Evolutionary conservation across 1,139 yeast species (phyloP).

Genomic region (Debaryomyces sp.): DNA sequence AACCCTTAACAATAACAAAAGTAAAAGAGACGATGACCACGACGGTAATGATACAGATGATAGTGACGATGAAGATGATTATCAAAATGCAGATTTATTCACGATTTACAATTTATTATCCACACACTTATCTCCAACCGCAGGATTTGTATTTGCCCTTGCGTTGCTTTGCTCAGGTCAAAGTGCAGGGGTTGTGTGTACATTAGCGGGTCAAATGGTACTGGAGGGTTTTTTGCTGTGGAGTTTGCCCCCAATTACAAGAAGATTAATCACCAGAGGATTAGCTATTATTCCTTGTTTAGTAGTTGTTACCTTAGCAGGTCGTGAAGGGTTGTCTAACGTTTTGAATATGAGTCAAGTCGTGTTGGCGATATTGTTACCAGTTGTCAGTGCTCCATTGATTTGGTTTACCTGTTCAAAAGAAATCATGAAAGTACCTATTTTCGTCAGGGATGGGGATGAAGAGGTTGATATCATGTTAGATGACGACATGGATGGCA

Average conservation of each 20-base stretch:
- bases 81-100: slow-evolving; percentile 72
- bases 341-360: slow-evolving; percentile 89
- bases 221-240: slow-evolving; percentile 90
- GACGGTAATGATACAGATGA: slow-evolving; percentile 48
- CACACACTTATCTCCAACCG: slow-evolving; percentile 79
- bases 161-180: slow-evolving; percentile 96
- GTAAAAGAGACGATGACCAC: slow-evolving; percentile 21
- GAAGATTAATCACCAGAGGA: slow-evolving; percentile 80
- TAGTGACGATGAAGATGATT: slow-evolving; percentile 51
- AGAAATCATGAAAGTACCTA: slow-evolving; percentile 73
- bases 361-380: slow-evolving; percentile 77
- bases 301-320: slow-evolving; percentile 72
- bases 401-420: slow-evolving; percentile 80
- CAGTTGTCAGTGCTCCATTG: slow-evolving; percentile 88
- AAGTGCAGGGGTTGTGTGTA: slow-evolving; percentile 97
- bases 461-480: slow-evolving; percentile 26
- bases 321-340: slow-evolving; percentile 81
- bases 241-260: slow-evolving; percentile 83
- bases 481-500: slow-evolving; percentile 22
- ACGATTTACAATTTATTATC: slow-evolving; percentile 79
- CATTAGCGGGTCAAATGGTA: slow-evolving; percentile 96
- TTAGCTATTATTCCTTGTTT: slow-evolving; percentile 90
- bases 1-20: slow-evolving; percentile 46
- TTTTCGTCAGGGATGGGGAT: slow-evolving; percentile 37
- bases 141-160: slow-evolving; percentile 89